Evolutionary conservation across 305 asterid genomes (phyloP).

Genomic region (Solanum hybrid): DNA sequence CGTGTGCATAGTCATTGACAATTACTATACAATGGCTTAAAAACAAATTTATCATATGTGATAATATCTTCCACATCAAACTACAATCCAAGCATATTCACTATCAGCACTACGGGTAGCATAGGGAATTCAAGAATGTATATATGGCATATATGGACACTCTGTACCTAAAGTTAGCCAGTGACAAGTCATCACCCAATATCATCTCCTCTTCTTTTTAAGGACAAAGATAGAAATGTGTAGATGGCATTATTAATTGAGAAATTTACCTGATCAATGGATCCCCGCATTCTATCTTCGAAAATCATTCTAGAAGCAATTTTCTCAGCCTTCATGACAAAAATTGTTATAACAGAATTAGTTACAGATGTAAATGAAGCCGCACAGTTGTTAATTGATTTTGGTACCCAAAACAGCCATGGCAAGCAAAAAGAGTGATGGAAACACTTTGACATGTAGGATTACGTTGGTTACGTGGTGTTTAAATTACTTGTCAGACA

Average conservation of each 20-base stretch:
- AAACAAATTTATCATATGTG: neutral
- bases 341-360: neutral
- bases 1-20: neutral
- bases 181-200: neutral
- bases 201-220: neutral
- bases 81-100: neutral
- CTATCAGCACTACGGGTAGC: neutral
- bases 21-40: neutral
- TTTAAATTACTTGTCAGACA: neutral
- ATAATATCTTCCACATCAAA: neutral
- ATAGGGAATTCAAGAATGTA: neutral
- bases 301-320: slow-evolving; percentile 94
- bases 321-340: slow-evolving; percentile 73
- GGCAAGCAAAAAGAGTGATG: neutral
- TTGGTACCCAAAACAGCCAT: neutral
- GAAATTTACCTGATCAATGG: slow-evolving; percentile 80
- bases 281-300: slow-evolving; percentile 97
- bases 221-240: neutral
- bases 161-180: neutral
- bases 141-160: neutral
- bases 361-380: neutral
- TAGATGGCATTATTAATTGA: neutral
- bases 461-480: neutral
- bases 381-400: neutral
- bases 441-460: neutral